phyloP scores from a whole-genome alignment of 768 basidiomycete genomes.

The Lactifluus piperatus region DNA sequence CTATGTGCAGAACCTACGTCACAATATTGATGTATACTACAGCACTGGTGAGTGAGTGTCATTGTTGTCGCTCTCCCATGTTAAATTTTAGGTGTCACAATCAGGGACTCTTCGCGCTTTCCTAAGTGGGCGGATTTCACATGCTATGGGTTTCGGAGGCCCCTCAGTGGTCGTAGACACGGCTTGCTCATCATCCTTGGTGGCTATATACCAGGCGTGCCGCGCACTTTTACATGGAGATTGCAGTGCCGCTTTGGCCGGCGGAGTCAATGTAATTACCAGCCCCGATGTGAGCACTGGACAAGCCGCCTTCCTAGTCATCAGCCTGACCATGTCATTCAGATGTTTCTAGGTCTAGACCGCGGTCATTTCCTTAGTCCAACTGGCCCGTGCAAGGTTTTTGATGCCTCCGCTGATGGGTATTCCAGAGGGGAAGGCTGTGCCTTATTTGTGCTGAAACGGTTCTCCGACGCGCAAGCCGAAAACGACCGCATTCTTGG shows the following conservation, averaged over 20 bases:
- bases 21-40: constrained; percentile 62
- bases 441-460: constrained; percentile 63
- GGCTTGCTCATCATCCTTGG: constrained; percentile 63
- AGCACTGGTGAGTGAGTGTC: constrained; percentile 43
- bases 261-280: constrained; percentile 64
- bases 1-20: constrained; percentile 54
- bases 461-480: constrained; percentile 51
- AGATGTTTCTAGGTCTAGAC: constrained; percentile 67
- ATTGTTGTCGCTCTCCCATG: neutral
- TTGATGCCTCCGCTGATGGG: constrained; percentile 65
- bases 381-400: constrained; percentile 59
- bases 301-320: neutral
- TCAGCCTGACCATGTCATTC: constrained; percentile 3
- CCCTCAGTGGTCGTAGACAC: constrained; percentile 69
- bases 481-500: constrained; percentile 64
- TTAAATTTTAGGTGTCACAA: neutral
- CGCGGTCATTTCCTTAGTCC: constrained; percentile 60
- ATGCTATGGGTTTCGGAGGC: constrained; percentile 57
- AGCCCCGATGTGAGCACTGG: constrained; percentile 53
- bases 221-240: constrained; percentile 56
- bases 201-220: constrained; percentile 61
- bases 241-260: constrained; percentile 60
- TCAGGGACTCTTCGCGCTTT: constrained; percentile 64
- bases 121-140: constrained; percentile 62
- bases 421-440: constrained; percentile 68